Base-by-base conservation (phyloP, 495 filamentous ascomycete species). In the Penicillium dipodomyicola region DNA sequence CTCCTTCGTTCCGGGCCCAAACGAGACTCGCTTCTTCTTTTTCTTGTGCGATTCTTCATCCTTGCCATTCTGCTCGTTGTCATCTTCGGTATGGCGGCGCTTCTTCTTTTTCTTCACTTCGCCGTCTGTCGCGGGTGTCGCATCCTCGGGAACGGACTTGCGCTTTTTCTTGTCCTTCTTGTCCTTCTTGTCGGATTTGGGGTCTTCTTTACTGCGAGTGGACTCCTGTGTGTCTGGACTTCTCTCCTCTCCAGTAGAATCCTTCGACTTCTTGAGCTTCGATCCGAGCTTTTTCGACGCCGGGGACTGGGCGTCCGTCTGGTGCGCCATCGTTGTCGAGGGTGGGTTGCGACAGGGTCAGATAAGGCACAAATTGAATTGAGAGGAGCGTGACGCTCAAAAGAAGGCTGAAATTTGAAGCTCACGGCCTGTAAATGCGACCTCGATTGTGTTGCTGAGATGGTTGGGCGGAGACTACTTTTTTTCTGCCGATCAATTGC, bases 221-320 rank as follows among this genome's bases (percentile, higher is more conserved):
- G 52, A 47, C 6, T 47, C 43, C 22, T 35, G 48, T 20, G 30
- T 39, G 22, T 52, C 56, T 32, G 58, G 42, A 20, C 29, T 49
- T 51, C 23, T n/a, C 27, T 58, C 40, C 39, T 73, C 61, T 30
- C 65, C 65, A 40, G 69, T 62, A 58, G 67, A 59, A 49, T 83
- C 77, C 64, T 81, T 79, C 39, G 77, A 77, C 59, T 78, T 81
- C 65, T 90, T 91, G 70, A 88, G 79, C 79, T 89, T 87, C 66
- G 89, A 76, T 47, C 86, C 88, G 67, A 91, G 73, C 75, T 86
- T 81, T 72, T 90, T 90, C 87, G 86, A 90, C 52, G 88, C 86
- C 19, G 88, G 87, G 45, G 88, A 80, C 63, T 74, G 69, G 30
- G 49, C 20, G 27, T 39, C 41, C 53, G 41, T 44, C 41, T 52